Percentiles rank a stretch among this genome's conserved stretches.
These are phyloP conservation scores for Colletotrichum neosansevieriae DNA, from an alignment of 2,329 filamentous ascomycete species.

Conservation along the genomic window DNA sequence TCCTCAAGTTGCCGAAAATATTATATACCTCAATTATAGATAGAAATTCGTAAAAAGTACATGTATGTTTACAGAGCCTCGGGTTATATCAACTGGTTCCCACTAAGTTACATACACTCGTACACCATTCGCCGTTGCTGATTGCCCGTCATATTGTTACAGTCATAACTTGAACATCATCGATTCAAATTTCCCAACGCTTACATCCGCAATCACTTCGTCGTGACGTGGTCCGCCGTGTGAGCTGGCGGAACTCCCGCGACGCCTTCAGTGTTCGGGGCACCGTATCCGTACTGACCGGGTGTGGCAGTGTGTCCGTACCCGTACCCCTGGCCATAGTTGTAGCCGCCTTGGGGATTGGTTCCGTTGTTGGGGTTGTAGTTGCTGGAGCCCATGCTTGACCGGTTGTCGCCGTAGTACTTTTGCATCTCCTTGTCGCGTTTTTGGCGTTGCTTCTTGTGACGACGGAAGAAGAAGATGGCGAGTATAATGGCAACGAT, in stretches of 20 bases:
- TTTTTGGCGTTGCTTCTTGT: neutral
- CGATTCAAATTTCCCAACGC: neutral
- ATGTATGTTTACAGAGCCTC: too few species aligned
- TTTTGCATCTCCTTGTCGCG: slow-evolving; percentile 32
- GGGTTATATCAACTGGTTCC: too few species aligned
- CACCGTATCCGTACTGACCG: slow-evolving; percentile 19
- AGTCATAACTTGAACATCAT: too few species aligned
- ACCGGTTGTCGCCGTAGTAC: slow-evolving; percentile 33
- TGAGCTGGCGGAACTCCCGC: slow-evolving; percentile 12
- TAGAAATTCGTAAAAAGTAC: too few species aligned
- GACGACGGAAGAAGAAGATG: slow-evolving; percentile 15
- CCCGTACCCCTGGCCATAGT: slow-evolving; percentile 25
- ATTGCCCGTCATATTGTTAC: too few species aligned
- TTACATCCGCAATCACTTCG: neutral
- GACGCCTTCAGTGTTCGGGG: slow-evolving; percentile 8
- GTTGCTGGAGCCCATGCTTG: slow-evolving; percentile 25
- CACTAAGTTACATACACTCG: too few species aligned
- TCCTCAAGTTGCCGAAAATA: too few species aligned
- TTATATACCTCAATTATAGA: too few species aligned
- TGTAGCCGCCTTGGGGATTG: slow-evolving; percentile 21
- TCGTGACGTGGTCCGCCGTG: slow-evolving; percentile 18
- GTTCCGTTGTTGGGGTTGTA: slow-evolving; percentile 4
- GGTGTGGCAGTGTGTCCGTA: slow-evolving; percentile 28
- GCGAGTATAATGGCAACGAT: slow-evolving; percentile 1
- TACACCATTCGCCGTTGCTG: too few species aligned